Percentiles rank a stretch among this genome's conserved stretches.
Conservation (phyloP, 2,329 filamentous ascomycete species). For the Aschersonia sp. region DNA sequence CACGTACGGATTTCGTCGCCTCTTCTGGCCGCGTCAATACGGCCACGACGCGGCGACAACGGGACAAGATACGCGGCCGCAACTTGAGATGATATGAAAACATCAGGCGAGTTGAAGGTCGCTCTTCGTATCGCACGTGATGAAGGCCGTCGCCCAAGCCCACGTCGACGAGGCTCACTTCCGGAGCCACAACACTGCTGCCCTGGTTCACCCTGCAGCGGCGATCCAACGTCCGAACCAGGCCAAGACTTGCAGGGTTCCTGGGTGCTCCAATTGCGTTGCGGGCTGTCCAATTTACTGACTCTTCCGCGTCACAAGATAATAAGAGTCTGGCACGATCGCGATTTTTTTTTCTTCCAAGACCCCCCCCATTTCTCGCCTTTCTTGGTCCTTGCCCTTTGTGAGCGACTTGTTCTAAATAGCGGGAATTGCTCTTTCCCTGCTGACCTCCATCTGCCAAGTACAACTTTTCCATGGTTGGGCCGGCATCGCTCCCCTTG, state of each 20-base stretch:
- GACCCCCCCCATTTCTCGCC: not conserved
- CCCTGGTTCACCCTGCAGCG: conserved; percentile 14
- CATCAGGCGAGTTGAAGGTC: too few relatives aligned
- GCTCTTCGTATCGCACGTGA: too few relatives aligned
- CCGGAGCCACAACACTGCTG: too few relatives aligned
- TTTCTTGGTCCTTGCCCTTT: not conserved
- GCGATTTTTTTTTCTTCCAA: conserved; percentile 1
- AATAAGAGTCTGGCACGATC: not conserved
- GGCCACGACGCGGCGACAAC: too few relatives aligned
- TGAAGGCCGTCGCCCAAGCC: too few relatives aligned
- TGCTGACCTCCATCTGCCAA: not conserved
- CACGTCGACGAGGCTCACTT: too few relatives aligned
- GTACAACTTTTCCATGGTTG: not conserved
- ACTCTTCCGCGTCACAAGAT: not conserved
- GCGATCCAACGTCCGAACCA: conserved; percentile 15
- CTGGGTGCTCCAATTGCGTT: not conserved
- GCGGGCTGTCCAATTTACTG: conserved; percentile 2
- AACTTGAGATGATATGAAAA: too few relatives aligned
- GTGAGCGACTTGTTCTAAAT: not conserved
- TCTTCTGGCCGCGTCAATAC: not conserved
- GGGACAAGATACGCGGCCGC: too few relatives aligned
- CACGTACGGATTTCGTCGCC: not conserved
- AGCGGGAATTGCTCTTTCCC: conserved; percentile 1
- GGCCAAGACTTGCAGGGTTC: conserved; percentile 4
- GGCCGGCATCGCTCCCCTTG: not conserved